phyloP scores from a whole-genome alignment of 805 yeast species.

The Kuraishia hungarica region DNA sequence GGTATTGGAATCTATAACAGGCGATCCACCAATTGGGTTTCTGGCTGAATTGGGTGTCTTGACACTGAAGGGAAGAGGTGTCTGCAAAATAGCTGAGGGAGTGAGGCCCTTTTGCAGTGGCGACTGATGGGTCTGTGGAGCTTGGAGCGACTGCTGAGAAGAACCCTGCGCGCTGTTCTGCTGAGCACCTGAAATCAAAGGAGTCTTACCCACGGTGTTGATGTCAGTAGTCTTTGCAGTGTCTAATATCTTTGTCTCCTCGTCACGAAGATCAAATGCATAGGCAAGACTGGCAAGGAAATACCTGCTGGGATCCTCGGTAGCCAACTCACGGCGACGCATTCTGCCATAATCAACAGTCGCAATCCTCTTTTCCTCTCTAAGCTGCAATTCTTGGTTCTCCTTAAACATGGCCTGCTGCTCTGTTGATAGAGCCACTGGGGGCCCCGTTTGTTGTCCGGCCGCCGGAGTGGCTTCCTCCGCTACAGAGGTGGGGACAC shows the following conservation, averaged over 20 bases:
- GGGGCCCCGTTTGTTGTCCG: not conserved
- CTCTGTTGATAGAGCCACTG: conserved; percentile 15
- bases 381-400: conserved; percentile 17
- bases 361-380: conserved; percentile 18
- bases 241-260: conserved; percentile 20
- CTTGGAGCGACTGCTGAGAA: not conserved
- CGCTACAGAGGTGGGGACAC: conserved; percentile 2
- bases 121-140: conserved; percentile 8
- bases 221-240: conserved; percentile 7
- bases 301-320: conserved; percentile 36
- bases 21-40: not conserved
- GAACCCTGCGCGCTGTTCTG: not conserved
- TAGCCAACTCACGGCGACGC: conserved; percentile 37
- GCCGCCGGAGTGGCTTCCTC: conserved; percentile 1
- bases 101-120: conserved; percentile 17
- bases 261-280: conserved; percentile 35
- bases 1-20: not conserved
- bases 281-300: conserved; percentile 44
- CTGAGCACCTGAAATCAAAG: conserved; percentile 5
- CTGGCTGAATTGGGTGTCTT: conserved; percentile 20
- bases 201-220: conserved; percentile 2
- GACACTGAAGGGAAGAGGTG: conserved; percentile 25
- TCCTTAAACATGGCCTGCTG: conserved; percentile 21
- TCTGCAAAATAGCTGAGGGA: conserved; percentile 29
- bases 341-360: conserved; percentile 31